Base-by-base conservation (phyloP, 1,284 basidiomycete genomes). In the Rhodotorula glutinis region DNA sequence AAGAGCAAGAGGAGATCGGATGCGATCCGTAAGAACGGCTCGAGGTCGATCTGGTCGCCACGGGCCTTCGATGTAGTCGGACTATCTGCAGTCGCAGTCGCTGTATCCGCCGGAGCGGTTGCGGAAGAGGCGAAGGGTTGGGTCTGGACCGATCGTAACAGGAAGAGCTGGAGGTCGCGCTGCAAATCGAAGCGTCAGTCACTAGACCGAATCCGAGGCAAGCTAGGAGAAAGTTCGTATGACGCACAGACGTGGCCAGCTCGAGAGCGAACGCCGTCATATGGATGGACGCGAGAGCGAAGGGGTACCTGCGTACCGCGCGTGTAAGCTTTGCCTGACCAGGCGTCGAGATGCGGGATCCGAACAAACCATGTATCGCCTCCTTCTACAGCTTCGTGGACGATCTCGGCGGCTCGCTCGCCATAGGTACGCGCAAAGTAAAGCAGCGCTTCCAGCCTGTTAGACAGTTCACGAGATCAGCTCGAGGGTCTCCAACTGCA, bases 271-370 rank as follows among this genome's bases (percentile, higher is more conserved):
- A 71, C 1, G 66, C 57, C 2, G 69, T 67, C 69, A 73, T 69
- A 55, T 73, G 72, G 4, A 73, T 69, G 21, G 62, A 59, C 0
- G 66, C 72, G 14, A 73, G 66, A 0, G 69, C 72, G 47, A 71
- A 57, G 1, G 72, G 72, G 38, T 73, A 73, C 72, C 72, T 71
- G 55, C 38, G n/a, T n/a, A n/a, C n/a, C n/a, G n/a, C n/a, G n/a
- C n/a, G n/a, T n/a, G n/a, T n/a, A n/a, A n/a, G n/a, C n/a, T n/a
- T n/a, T 38, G 33, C 33, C 11, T 11, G 33, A 38, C 33, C 11
- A 5, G 47, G 5, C 7, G 27, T 4, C 54, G 8, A 14, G 14
- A 29, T 47, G 21, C 13, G 2, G n/a, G 4, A 2, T 47, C 19
- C 14, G 27, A 21, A 59, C 65, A 47, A 8, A 70, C 71, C 71